Conservation (phyloP, 129 eudicot species). For the Smallanthus sonchifolius region DNA sequence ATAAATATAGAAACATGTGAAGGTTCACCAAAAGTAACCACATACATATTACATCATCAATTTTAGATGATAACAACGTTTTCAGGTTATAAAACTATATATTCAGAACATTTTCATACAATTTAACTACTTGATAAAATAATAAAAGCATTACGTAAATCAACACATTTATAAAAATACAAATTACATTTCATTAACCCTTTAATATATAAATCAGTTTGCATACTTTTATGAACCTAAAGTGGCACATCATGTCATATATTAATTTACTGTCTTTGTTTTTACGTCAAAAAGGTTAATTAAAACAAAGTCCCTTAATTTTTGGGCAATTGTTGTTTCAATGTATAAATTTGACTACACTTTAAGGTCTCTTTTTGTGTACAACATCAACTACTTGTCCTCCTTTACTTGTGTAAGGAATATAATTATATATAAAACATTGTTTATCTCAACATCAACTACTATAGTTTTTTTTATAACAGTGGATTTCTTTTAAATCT, state of each 20-base stretch:
- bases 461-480: too few relatives aligned
- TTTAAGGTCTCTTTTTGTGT: neutral
- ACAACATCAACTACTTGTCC: neutral
- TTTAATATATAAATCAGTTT: neutral
- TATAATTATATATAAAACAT: neutral
- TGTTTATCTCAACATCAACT: too few relatives aligned
- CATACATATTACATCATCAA: too few relatives aligned
- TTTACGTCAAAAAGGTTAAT: neutral
- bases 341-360: constrained; percentile 12
- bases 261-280: neutral
- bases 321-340: constrained; percentile 21
- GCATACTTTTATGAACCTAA: neutral
- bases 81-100: too few relatives aligned
- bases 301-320: constrained; percentile 12
- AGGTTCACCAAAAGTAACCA: too few relatives aligned
- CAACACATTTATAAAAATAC: neutral
- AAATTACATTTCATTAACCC: neutral
- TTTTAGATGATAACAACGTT: too few relatives aligned
- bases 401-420: neutral
- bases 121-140: too few relatives aligned
- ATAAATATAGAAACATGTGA: too few relatives aligned
- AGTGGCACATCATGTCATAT: neutral
- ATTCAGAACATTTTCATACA: too few relatives aligned
- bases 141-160: neutral
- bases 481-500: too few relatives aligned